Evolutionary conservation across 1,139 yeast species (phyloP).

Genomic region (Nakaseomyces uthaithaninus): DNA sequence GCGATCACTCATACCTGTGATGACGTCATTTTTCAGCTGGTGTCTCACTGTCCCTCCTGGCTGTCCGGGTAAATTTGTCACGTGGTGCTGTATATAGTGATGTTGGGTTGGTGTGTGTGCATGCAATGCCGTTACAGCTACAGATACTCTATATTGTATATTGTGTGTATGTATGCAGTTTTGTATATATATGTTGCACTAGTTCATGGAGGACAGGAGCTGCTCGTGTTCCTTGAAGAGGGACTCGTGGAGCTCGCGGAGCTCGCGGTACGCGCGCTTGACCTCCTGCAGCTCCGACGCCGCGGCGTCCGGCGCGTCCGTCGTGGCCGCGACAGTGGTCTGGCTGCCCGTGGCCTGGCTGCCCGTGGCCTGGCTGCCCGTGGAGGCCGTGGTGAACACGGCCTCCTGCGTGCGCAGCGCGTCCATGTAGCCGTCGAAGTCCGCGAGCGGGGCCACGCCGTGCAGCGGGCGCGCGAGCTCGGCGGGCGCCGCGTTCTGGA

Average conservation of each 20-base stretch:
- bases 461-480: constrained; percentile 10
- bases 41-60: too few relatives aligned
- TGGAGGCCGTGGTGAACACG: constrained; percentile 38
- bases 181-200: too few relatives aligned
- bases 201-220: constrained; percentile 23
- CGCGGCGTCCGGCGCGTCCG: constrained; percentile 23
- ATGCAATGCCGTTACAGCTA: too few relatives aligned
- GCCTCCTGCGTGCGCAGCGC: constrained; percentile 45
- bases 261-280: constrained; percentile 49
- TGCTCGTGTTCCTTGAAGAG: constrained; percentile 47
- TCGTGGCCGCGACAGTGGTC: constrained; percentile 12
- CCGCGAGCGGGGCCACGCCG: constrained; percentile 22
- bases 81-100: too few relatives aligned
- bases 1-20: too few relatives aligned
- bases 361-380: constrained; percentile 7
- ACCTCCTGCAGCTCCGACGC: constrained; percentile 38
- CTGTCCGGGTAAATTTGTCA: too few relatives aligned
- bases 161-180: too few relatives aligned
- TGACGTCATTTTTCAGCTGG: too few relatives aligned
- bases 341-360: not conserved
- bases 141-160: too few relatives aligned
- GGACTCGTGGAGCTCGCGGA: constrained; percentile 55
- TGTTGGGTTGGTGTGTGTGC: too few relatives aligned
- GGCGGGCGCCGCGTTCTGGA: constrained; percentile 35
- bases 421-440: constrained; percentile 40